Evolutionary conservation across 1,284 basidiomycete genomes (phyloP), one percentile per base, ranked within the genome.

Genomic region (Pascua sp.): DNA sequence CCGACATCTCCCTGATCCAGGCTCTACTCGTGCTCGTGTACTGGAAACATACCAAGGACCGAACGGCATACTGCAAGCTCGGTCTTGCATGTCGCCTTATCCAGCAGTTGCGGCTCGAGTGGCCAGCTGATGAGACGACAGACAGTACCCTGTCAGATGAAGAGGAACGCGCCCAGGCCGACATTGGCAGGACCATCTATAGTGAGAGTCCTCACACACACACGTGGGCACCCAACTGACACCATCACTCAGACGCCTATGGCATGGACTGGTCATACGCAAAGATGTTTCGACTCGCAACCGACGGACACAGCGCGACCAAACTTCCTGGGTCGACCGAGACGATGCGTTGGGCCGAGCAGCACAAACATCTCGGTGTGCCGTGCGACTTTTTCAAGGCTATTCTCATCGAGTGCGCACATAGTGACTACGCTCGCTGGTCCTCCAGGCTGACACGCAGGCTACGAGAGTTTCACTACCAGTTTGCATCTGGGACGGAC

Each of bases 41-140:
- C 39, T 64, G 58, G 60, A 62, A 61, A 42, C 39, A 47, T 24
- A 57, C 60, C 0, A 52, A 47, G 24, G 63, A 64, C 38, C 50
- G 44, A 5, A 57, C 63, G 2, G 60, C 58, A 2, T 67, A 59
- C 49, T 45, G 50, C n/a, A 65, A 66, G 12, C 41, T 65, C 8
- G 68, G 65, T 12, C 60, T 61, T 36, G 67, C 64, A 0, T 57
- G 65, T 8, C 61, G 68, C 1, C 52, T 60, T n/a, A 63, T 65
- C 1, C 58, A 51, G 15, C 66, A 68, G 55, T 57, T 68, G 36
- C 32, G 57, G 1, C 40, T 59, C 32, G 11, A 45, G 46, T 59
- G 53, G 57, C 24, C 24, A 4, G 24, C 24, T 32, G 24, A 32
- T 32, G 24, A 32, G 24, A 32, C 24, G 24, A 32, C 24, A 7